Evolutionary conservation across 257 asterid species (phyloP).

Genomic region (Jacaranda mimosifolia): DNA sequence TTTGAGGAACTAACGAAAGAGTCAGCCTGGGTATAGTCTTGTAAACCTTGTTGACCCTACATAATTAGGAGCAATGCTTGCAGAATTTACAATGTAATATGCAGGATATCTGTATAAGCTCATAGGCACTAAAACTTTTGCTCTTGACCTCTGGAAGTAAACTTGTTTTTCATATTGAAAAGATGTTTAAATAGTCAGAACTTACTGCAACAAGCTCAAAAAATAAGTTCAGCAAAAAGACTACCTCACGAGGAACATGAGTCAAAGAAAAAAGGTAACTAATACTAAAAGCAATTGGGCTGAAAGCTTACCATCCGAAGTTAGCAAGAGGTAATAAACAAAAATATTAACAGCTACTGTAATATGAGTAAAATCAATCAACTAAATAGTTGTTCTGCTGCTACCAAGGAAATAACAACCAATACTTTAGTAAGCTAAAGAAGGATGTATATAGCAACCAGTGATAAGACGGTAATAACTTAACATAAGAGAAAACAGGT

Average conservation of each 20-base stretch:
- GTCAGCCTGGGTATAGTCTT: too few species aligned
- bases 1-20: too few species aligned
- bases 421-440: slow-evolving; percentile 6
- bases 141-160: neutral
- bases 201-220: neutral
- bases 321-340: slow-evolving; percentile 14
- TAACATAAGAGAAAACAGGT: slow-evolving; percentile 7
- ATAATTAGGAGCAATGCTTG: too few species aligned
- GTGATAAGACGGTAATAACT: neutral
- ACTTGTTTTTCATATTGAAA: slow-evolving; percentile 5
- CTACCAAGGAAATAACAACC: neutral
- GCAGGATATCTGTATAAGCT: too few species aligned
- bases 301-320: neutral
- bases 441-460: slow-evolving; percentile 14
- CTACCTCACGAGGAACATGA: neutral
- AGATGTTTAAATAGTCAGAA: neutral
- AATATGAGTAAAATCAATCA: slow-evolving; percentile 18
- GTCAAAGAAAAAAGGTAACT: neutral
- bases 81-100: too few species aligned
- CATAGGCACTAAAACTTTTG: neutral
- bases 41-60: too few species aligned
- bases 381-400: neutral
- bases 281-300: slow-evolving; percentile 1
- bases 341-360: neutral
- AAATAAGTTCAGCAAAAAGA: neutral